Conservation (phyloP, 2,329 filamentous ascomycete genomes). For the Domatiomyces globalis region DNA sequence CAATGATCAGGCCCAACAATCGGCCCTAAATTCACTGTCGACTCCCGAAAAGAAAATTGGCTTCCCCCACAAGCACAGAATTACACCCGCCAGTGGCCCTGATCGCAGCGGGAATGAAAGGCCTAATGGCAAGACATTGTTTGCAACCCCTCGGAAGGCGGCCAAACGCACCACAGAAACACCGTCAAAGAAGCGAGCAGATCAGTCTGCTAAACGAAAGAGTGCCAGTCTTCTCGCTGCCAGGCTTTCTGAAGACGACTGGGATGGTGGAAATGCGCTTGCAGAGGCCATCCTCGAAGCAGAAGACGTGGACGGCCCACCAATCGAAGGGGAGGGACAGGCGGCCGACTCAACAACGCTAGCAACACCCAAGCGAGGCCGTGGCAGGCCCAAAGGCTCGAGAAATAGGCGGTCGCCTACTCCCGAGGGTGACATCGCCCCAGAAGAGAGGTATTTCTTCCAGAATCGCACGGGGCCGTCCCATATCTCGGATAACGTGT, state of each 20-base stretch:
- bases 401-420: slow-evolving; percentile 56
- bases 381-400: slow-evolving; percentile 41
- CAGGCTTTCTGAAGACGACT: slow-evolving; percentile 39
- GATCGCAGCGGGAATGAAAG: slow-evolving; percentile 7
- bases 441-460: slow-evolving; percentile 86
- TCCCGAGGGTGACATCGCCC: slow-evolving; percentile 65
- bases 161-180: slow-evolving; percentile 28
- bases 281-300: slow-evolving; percentile 52
- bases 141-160: slow-evolving; percentile 28
- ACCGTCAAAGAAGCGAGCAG: slow-evolving; percentile 56
- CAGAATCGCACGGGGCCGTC: slow-evolving; percentile 70
- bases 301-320: slow-evolving; percentile 23
- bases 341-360: slow-evolving; percentile 27
- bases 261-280: slow-evolving; percentile 53
- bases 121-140: slow-evolving; percentile 24
- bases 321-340: slow-evolving; percentile 14
- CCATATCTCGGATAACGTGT: slow-evolving; percentile 76
- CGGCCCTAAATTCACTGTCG: neutral
- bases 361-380: slow-evolving; percentile 41
- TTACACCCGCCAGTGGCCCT: neutral
- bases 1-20: neutral
- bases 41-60: neutral
- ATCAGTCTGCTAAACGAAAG: slow-evolving; percentile 76
- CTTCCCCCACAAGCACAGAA: neutral
- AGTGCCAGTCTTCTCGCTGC: slow-evolving; percentile 65